Conservation (phyloP, 768 basidiomycete species). For the Suillus brevipes region DNA sequence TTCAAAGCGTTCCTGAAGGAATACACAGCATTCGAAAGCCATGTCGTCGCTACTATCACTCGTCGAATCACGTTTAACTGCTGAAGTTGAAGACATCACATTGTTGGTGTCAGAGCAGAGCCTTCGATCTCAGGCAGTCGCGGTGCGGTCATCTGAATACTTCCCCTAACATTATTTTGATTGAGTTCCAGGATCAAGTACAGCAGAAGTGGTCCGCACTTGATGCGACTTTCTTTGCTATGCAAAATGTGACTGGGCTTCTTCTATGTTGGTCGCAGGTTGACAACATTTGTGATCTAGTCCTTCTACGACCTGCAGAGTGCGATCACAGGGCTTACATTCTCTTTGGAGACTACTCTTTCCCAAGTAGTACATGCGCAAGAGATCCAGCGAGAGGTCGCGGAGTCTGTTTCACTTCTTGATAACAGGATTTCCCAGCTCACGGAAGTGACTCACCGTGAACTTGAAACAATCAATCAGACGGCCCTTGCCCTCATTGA, state of each 20-base stretch:
- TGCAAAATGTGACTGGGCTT: constrained; percentile 32
- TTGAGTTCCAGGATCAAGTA: constrained; percentile 27
- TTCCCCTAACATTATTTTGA: constrained; percentile 13
- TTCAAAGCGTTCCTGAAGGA: constrained; percentile 6
- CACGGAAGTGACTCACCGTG: constrained; percentile 39
- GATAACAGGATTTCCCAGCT: constrained; percentile 38
- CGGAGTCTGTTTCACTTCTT: constrained; percentile 38
- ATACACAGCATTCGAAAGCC: constrained; percentile 27
- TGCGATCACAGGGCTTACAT: constrained; percentile 10
- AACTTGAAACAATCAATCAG: constrained; percentile 48
- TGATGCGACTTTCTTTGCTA: constrained; percentile 22
- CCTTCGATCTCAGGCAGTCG: constrained; percentile 3
- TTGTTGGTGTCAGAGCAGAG: constrained; percentile 1
- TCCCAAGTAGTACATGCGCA: constrained; percentile 34
- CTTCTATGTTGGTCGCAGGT: constrained; percentile 15
- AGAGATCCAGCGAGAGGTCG: constrained; percentile 37
- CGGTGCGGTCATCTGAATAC: constrained; percentile 19
- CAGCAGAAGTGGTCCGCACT: constrained; percentile 30
- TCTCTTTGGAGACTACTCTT: constrained; percentile 33
- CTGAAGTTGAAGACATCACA: neutral
- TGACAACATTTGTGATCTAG: constrained; percentile 16
- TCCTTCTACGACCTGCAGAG: constrained; percentile 6
- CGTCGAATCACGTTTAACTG: neutral
- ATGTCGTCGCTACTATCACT: constrained; percentile 18
- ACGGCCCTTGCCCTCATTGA: constrained; percentile 37